Evolutionary conservation across 2,329 filamentous ascomycete species (phyloP), one percentile per base, ranked within the genome.

Genomic region (Ophiosphaerella korrae): DNA sequence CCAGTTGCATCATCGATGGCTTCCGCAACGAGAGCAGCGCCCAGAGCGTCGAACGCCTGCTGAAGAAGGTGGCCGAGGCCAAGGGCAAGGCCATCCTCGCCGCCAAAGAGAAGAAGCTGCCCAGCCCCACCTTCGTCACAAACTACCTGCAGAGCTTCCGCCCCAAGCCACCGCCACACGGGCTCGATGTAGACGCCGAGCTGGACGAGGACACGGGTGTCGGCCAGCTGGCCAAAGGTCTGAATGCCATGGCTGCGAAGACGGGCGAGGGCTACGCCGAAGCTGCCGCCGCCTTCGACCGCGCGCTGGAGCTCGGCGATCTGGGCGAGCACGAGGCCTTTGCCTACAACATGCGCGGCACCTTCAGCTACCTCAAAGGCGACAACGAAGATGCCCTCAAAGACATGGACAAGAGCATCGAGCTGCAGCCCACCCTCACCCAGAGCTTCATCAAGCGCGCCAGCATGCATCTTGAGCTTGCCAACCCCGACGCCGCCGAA

Each of bases 61-160:
- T 99, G 57, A 97, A 97, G 83, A 96, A 96, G 79, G 93, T 97
- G 42, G 94, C 94, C 40, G 93, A 97, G 77, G 83, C 89, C 62
- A 97, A 97, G 81, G 93, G 90, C 59, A 92, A 93, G 78, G 87
- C 86, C 58, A 96, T 99, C 70, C 82, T 99, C 48, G 85, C 83
- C 67, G 83, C 83, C 53, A 93, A 92, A 75, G 83, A 84, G 65
- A 89, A 91, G 78, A 93, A 90, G 78, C 84, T 99, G 43, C 94
- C 94, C 16, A 97, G 92, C 76, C 89, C 94, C 26, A 97, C 92
- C 11, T 99, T 97, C 66, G 92, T 99, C 62, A 91, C 92, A 71
- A 99, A 99, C 82, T 99, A 99, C 76, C 88, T 99, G 29, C 93
- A 97, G 79, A 97, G 93, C 80, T 99, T 99, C 88, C 89, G 94